Evolutionary conservation across 768 basidiomycete species (phyloP).

Genomic region (Lentinula lateritia): DNA sequence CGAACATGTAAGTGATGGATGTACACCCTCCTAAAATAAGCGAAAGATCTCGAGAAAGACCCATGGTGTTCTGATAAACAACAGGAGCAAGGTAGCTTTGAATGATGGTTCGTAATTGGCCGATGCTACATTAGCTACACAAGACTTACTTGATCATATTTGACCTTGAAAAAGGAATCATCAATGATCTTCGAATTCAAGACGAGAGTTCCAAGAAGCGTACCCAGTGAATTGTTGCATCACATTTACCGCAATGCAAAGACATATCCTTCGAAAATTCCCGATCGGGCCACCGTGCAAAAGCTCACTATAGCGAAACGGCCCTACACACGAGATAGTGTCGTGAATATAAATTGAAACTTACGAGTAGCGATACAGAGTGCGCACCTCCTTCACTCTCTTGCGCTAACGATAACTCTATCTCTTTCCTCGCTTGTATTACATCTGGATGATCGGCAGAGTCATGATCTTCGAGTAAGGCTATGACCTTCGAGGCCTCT

Average conservation of each 20-base stretch:
- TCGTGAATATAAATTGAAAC: slow-evolving; percentile 6
- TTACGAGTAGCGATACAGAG: background rate
- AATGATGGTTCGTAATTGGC: background rate
- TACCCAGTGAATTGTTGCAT: slow-evolving; percentile 41
- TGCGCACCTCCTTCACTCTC: slow-evolving; percentile 31
- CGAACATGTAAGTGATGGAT: slow-evolving; percentile 32
- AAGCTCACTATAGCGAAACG: slow-evolving; percentile 29
- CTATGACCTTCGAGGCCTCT: slow-evolving; percentile 28
- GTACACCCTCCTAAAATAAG: slow-evolving; percentile 35
- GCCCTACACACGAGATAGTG: slow-evolving; percentile 25
- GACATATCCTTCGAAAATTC: slow-evolving; percentile 31
- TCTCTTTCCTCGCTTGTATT: slow-evolving; percentile 25
- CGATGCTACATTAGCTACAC: background rate
- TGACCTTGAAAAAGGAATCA: slow-evolving; percentile 14
- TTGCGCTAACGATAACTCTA: slow-evolving; percentile 27
- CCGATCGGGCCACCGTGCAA: slow-evolving; percentile 30
- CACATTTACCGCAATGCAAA: slow-evolving; percentile 31
- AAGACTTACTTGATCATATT: slow-evolving; percentile 32
- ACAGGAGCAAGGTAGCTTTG: slow-evolving; percentile 32
- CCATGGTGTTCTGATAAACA: slow-evolving; percentile 37
- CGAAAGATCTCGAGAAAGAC: slow-evolving; percentile 31
- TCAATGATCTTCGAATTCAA: background rate
- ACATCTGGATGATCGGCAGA: slow-evolving; percentile 27
- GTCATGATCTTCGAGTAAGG: slow-evolving; percentile 27
- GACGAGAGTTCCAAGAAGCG: background rate